Conservation (phyloP, 768 basidiomycete genomes). For the Auriscalpium vulgare region DNA sequence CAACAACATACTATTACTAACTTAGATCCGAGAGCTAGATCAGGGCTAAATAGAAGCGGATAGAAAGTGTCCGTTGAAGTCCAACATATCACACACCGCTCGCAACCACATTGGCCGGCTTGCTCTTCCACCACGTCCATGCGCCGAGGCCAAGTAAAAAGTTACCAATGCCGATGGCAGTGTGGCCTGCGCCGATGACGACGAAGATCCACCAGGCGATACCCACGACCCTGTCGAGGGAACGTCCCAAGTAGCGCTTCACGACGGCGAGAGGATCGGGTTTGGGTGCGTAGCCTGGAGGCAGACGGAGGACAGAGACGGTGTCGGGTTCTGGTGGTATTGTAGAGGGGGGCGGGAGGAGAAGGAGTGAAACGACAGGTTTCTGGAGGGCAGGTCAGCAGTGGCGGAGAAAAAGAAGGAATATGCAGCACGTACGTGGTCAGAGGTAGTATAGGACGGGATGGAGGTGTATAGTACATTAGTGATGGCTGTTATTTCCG, state of each 20-base stretch:
- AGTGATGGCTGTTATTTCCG: conserved; percentile 44
- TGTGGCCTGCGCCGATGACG: conserved; percentile 70
- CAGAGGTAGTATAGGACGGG: conserved; percentile 80
- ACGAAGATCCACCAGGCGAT: conserved; percentile 72
- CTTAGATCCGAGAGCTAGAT: too few relatives aligned
- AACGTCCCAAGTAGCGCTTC: conserved; percentile 60
- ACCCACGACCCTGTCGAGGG: conserved; percentile 69
- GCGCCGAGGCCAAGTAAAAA: conserved; percentile 59
- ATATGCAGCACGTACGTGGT: conserved; percentile 55
- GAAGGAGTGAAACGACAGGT: conserved; percentile 73
- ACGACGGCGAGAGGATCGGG: conserved; percentile 45
- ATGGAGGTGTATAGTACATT: conserved; percentile 74
- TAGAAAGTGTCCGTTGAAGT: background rate
- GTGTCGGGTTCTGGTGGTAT: conserved; percentile 17
- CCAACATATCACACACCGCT: background rate
- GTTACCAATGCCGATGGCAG: conserved; percentile 63
- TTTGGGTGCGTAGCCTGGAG: conserved; percentile 38
- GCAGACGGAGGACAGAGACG: conserved; percentile 42
- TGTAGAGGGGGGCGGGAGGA: conserved; percentile 40
- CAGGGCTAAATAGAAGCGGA: too few relatives aligned
- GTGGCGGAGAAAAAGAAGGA: background rate
- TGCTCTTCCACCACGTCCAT: conserved; percentile 41
- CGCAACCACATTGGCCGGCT: conserved; percentile 1
- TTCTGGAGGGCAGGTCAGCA: conserved; percentile 41
- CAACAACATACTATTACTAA: too few relatives aligned